These are phyloP conservation scores for Gilbertella persicaria DNA, from an alignment of 371 early-diverging fungal genomes.

Conservation along the genomic window DNA sequence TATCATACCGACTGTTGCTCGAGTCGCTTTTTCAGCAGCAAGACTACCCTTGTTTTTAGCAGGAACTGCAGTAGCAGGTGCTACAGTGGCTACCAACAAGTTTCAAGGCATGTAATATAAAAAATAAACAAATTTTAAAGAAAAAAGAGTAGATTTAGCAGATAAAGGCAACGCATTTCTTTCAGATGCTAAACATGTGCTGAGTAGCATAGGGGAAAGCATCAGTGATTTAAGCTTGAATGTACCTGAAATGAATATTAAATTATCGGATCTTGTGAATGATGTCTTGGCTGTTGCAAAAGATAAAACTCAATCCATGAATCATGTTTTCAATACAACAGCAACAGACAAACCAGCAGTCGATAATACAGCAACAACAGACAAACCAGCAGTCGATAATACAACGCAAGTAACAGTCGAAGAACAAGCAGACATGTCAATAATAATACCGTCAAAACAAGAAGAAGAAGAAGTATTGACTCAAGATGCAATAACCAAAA, in stretches of 20 bases:
- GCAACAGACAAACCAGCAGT: constrained; percentile 4
- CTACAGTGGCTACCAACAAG: constrained; percentile 41
- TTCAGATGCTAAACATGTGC: constrained; percentile 23
- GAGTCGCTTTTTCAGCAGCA: constrained; percentile 28
- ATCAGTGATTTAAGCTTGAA: constrained; percentile 36
- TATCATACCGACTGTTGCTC: constrained; percentile 25
- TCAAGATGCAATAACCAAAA: constrained; percentile 1
- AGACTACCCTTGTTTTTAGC: constrained; percentile 39
- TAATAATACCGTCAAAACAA: constrained; percentile 16
- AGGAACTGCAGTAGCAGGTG: constrained; percentile 47
- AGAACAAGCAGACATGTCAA: constrained; percentile 6
- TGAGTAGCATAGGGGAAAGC: constrained; percentile 27
- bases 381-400: constrained; percentile 5
- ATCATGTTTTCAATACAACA: constrained; percentile 17
- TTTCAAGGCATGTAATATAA: constrained; percentile 25
- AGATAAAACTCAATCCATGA: constrained; percentile 10
- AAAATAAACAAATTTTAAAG: not conserved
- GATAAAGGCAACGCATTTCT: constrained; percentile 33
- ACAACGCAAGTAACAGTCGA: constrained; percentile 3
- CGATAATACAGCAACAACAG: not conserved
- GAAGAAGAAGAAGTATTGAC: constrained; percentile 7
- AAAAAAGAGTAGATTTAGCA: constrained; percentile 27
- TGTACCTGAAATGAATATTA: constrained; percentile 40
- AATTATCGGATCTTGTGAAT: constrained; percentile 34
- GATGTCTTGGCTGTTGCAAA: constrained; percentile 24